Base-by-base conservation (phyloP, 331 rosid genomes). In the Quercus phellos region DNA sequence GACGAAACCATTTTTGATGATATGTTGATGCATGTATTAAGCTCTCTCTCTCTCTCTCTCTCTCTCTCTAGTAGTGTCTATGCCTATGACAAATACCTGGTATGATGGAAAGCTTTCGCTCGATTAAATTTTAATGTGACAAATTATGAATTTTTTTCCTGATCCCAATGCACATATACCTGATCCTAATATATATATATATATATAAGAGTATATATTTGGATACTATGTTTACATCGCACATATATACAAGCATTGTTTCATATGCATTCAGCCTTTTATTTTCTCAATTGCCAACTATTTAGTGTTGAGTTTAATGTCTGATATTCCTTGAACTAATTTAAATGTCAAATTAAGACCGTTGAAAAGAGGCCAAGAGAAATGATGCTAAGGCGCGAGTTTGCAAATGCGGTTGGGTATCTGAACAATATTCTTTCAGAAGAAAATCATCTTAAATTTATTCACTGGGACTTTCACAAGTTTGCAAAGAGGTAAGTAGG, bases 381-480 rank as follows among this genome's bases (percentile, higher is more conserved):
- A 90, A 95, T 95, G 98, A 95, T 92, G 97, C 83, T 95, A 76
- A 91, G 99, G 89, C 97, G 98, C 79, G 98, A 93, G 85, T 95
- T 91, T 74, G 86, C 94, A 76, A 85, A 42, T 79, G 99, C 99
- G 22, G 99, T 95, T 77, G 97, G 93, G 60, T 95, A 95, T 86
- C 86, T 95, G 75, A 92, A 95, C 78, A 92, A 91, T 88, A 85
- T 88, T 78, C 83, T 92, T 66, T 82, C 88, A 0, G 84, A 81
- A 71, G 98, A 91, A 74, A 90, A 86, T 73, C 97, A 92, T 89
- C 91, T 95, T 68, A 90, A 83, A 74, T 95, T 91, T 85, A 91
- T 95, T 79, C 98, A 94, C 70, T 94, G 97, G 98, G 99, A 94
- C 82, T 94, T 94, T 79, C 98, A 94, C 91, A 94, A 94, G 83